Evolutionary conservation across 225 moss, liverwort and hornwort species (phyloP), one percentile per base, ranked within the genome.

Genomic region (Physcomitrium patens): DNA sequence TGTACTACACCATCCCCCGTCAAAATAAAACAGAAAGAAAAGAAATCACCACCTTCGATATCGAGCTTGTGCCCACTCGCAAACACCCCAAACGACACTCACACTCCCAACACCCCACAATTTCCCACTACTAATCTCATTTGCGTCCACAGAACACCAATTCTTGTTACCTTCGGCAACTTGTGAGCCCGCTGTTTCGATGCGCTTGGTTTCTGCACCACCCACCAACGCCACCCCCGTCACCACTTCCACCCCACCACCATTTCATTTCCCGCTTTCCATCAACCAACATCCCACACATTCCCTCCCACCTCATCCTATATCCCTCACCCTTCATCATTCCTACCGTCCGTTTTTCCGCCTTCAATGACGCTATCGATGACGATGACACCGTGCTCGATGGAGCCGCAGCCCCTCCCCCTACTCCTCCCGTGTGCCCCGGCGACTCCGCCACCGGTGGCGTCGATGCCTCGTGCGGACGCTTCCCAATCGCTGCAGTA

Each of bases 401-500:
- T 37, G 31, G 31, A 37, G 31, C 31, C 31, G 31, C 31, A 1
- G 31, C 31, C 31, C 31, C 31, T 37, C 31, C 31, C 24, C 75
- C 59, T 55, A 56, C 86, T 1, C 70, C 70, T 72, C 26, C 37
- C 67, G 51, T 66, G 20, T 87, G 90, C 53, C 46, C 83, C 43
- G 74, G 73, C 75, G 72, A 64, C 45, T 84, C 94, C 0, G 46
- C 60, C 58, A 86, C 81, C 41, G 84, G 67, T 3, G 83, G 64
- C 17, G 81, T 76, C 49, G 85, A 81, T 14, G 85, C 64, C 71
- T 96, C 96, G 45, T 89, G 92, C 31, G 88, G 91, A 45, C 96
- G 82, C 88, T 96, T 96, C 72, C 83, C 55, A 58, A 89, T 86
- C 65, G 91, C 96, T 96, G 96, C 81, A 79, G 17, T 41, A 66